Conservation (phyloP, 345 rosid genomes). For the Capsella bursapastoris region DNA sequence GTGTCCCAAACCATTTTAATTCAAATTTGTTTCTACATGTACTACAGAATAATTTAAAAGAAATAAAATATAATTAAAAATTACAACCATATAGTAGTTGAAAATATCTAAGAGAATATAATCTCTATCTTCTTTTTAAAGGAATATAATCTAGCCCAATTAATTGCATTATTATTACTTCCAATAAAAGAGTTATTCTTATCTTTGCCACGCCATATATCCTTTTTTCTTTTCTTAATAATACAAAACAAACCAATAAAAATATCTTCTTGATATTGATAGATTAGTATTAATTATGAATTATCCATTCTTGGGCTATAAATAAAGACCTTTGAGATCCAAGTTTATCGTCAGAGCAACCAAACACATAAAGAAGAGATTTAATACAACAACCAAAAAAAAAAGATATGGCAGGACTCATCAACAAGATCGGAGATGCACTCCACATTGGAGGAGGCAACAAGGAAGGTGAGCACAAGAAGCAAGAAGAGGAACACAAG, state of each 20-base stretch:
- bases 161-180: neutral
- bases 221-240: neutral
- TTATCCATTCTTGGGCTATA: constrained; percentile 17
- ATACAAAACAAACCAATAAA: neutral
- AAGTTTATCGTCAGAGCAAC: constrained; percentile 18
- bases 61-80: neutral
- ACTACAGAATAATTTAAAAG: neutral
- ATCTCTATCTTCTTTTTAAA: neutral
- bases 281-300: neutral
- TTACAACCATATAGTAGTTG: neutral
- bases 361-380: constrained; percentile 7
- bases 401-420: constrained; percentile 61
- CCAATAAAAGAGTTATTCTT: constrained; percentile 10
- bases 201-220: constrained; percentile 20
- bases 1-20: too few species aligned
- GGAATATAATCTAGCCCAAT: neutral
- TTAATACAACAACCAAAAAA: neutral
- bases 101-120: constrained; percentile 8
- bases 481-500: constrained; percentile 42
- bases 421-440: constrained; percentile 66
- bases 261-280: neutral
- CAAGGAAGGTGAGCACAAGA: constrained; percentile 50
- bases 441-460: constrained; percentile 66
- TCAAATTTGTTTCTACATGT: too few species aligned
- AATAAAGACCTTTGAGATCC: constrained; percentile 31